Evolutionary conservation across 345 rosid species (phyloP).

Genomic region (thale cress (Arabidopsis thaliana)): DNA sequence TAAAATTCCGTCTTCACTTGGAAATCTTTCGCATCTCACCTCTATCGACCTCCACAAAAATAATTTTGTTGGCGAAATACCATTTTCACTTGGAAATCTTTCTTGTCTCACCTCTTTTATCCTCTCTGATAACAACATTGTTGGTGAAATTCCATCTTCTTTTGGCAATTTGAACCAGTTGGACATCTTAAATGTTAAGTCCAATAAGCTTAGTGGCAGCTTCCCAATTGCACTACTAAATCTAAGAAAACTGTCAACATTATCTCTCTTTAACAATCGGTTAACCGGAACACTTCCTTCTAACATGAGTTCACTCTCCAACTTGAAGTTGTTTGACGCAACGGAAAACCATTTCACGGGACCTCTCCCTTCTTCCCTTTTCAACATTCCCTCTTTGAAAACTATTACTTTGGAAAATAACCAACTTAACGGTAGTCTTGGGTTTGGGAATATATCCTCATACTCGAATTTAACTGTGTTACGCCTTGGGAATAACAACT

Average conservation of each 20-base stretch:
- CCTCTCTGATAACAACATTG: not conserved
- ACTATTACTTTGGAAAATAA: not conserved
- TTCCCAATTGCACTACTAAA: not conserved
- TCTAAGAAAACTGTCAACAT: not conserved
- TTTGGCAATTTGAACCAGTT: not conserved
- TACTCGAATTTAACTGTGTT: not conserved
- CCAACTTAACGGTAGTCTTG: constrained; percentile 2
- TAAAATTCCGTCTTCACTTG: not conserved
- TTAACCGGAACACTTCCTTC: not conserved
- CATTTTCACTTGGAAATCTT: not conserved
- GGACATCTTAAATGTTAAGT: rapidly evolving
- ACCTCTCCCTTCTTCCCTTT: not conserved
- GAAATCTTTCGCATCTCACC: not conserved
- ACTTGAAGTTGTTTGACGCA: not conserved
- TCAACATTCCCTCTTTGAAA: not conserved
- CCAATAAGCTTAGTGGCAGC: not conserved
- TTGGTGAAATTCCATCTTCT: not conserved
- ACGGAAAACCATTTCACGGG: not conserved
- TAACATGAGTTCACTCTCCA: not conserved
- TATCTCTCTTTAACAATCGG: not conserved
- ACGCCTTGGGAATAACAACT: not conserved
- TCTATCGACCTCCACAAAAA: not conserved
- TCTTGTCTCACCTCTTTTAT: not conserved
- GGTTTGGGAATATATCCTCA: not conserved
- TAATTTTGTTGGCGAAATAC: not conserved